Conservation (phyloP, 345 rosid species). For the Populus deltoides region DNA sequence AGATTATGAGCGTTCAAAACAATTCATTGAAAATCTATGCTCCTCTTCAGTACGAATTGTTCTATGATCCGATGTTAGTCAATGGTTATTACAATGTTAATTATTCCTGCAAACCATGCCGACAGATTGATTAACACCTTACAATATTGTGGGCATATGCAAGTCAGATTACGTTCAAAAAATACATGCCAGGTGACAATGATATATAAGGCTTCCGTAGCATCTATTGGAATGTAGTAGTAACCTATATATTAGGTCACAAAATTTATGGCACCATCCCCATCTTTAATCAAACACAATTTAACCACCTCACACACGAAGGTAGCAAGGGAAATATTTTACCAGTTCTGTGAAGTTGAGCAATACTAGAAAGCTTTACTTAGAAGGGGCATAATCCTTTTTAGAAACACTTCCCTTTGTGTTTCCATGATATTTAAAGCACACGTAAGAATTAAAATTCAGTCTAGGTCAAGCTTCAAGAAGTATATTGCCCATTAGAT, state of each 20-base stretch:
- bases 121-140: not conserved
- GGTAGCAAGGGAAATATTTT: not conserved
- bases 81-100: too few relatives aligned
- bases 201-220: not conserved
- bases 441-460: too few relatives aligned
- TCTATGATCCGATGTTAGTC: too few relatives aligned
- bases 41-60: too few relatives aligned
- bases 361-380: not conserved
- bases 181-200: not conserved
- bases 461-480: too few relatives aligned
- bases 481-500: too few relatives aligned
- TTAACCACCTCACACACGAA: not conserved
- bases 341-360: not conserved
- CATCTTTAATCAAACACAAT: not conserved
- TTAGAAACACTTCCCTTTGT: not conserved
- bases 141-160: not conserved
- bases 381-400: not conserved
- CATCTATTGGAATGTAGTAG: too few relatives aligned
- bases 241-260: too few relatives aligned
- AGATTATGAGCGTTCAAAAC: not conserved
- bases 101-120: not conserved
- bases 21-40: not conserved
- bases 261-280: not conserved
- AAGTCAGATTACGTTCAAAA: not conserved
- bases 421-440: too few relatives aligned